These are phyloP conservation scores for Inga oerstediana DNA, from an alignment of 306 rosid species.

Conservation along the genomic window DNA sequence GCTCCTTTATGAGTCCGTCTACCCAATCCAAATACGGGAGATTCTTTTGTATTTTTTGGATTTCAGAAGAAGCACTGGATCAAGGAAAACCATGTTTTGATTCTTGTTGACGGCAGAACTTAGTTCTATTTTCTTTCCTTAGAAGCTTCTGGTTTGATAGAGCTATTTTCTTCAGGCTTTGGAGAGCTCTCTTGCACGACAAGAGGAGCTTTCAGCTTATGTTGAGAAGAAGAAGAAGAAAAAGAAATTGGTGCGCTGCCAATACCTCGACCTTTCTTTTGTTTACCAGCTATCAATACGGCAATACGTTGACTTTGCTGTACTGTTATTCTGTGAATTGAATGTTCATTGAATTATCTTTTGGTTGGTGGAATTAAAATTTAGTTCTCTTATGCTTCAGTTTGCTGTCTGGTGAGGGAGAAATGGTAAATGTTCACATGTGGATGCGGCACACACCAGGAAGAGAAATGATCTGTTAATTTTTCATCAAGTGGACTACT, in stretches of 20 bases:
- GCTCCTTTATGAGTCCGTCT: too few relatives aligned
- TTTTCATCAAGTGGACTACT: conserved; percentile 38
- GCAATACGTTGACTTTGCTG: conserved; percentile 10
- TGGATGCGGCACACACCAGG: neutral
- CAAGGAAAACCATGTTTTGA: neutral
- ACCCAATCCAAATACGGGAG: neutral
- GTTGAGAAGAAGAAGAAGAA: conserved; percentile 66
- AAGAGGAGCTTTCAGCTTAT: conserved; percentile 69
- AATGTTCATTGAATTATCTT: neutral
- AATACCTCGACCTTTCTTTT: neutral
- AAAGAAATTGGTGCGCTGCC: conserved; percentile 39
- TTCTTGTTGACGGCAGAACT: neutral
- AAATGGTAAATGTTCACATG: conserved; percentile 10
- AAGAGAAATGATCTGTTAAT: conserved; percentile 33
- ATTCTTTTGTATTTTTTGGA: neutral
- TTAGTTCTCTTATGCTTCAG: conserved; percentile 36
- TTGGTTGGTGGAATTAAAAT: neutral
- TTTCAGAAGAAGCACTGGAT: neutral
- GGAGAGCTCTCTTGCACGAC: conserved; percentile 63
- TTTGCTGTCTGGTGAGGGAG: conserved; percentile 28
- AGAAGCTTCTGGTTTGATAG: neutral
- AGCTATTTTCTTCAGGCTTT: conserved; percentile 54
- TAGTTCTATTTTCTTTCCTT: neutral
- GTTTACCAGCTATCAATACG: neutral
- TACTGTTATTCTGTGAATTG: conserved; percentile 13